Conservation (phyloP, 495 filamentous ascomycete genomes). For the Elasticomyces elasticus region DNA sequence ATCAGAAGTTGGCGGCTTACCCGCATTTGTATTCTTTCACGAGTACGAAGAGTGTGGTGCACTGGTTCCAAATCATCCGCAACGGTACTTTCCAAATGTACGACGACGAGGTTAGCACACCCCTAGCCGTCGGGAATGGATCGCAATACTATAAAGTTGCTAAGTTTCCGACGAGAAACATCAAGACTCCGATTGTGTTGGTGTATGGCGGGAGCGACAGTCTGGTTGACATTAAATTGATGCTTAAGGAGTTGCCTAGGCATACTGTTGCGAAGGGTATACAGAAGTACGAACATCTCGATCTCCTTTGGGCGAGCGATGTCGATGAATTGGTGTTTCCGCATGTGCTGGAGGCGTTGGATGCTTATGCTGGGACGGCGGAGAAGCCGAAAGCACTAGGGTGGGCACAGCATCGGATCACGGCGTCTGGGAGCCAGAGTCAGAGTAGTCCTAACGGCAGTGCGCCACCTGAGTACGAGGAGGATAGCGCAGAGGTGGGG, state of each 20-base stretch:
- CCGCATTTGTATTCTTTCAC: constrained; percentile 94
- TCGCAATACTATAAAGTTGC: constrained; percentile 78
- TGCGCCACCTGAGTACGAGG: neutral
- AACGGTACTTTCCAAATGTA: constrained; percentile 96
- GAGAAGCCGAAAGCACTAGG: neutral
- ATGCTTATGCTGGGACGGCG: constrained; percentile 28
- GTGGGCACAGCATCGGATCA: too few relatives aligned
- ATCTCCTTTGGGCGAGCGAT: constrained; percentile 91
- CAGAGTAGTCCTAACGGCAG: neutral
- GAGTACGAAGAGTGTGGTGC: constrained; percentile 87
- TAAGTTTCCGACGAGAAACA: constrained; percentile 91
- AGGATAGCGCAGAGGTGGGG: neutral
- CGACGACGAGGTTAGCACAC: constrained; percentile 77
- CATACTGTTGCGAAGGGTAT: constrained; percentile 78
- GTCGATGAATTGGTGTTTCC: constrained; percentile 42
- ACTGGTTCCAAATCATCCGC: constrained; percentile 99
- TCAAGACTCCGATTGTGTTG: constrained; percentile 88
- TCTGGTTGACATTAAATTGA: constrained; percentile 85
- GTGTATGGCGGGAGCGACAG: constrained; percentile 90
- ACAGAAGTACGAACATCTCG: constrained; percentile 87
- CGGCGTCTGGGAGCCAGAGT: too few relatives aligned
- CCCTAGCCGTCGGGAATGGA: constrained; percentile 41
- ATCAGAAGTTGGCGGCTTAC: constrained; percentile 94
- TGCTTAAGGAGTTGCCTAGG: constrained; percentile 75
- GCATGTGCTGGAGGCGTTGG: constrained; percentile 50